phyloP scores from a whole-genome alignment of 1,284 basidiomycete species.

The Cutaneotrichosporon arboriforme region DNA sequence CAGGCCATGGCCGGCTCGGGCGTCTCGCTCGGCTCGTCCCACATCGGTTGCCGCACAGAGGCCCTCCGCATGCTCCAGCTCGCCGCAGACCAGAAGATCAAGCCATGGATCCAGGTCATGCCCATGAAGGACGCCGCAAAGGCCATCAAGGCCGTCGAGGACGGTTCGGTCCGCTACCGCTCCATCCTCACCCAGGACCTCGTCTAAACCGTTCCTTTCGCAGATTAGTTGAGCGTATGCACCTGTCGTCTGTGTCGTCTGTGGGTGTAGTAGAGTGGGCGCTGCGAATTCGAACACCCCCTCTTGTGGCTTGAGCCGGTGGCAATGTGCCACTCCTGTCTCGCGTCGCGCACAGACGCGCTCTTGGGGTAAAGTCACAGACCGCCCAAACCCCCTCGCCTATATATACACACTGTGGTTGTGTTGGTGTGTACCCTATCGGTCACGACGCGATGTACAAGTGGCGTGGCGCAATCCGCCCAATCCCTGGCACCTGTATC shows the following conservation, averaged over 20 bases:
- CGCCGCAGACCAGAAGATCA: constrained; percentile 55
- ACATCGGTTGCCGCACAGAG: constrained; percentile 63
- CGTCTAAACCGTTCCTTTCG: too few relatives aligned
- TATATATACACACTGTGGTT: not conserved
- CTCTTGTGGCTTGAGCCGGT: too few relatives aligned
- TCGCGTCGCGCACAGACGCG: too few relatives aligned
- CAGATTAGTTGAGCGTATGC: too few relatives aligned
- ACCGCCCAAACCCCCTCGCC: too few relatives aligned
- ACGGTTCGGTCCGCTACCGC: constrained; percentile 56
- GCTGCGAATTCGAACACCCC: too few relatives aligned
- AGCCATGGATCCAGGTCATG: constrained; percentile 54
- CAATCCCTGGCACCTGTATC: too few relatives aligned
- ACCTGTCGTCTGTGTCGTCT: too few relatives aligned
- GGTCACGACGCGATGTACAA: not conserved
- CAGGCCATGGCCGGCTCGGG: constrained; percentile 49
- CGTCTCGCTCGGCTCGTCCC: constrained; percentile 49
- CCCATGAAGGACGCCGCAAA: constrained; percentile 58
- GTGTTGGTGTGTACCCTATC: not conserved
- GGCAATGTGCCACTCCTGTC: too few relatives aligned
- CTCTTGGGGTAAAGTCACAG: too few relatives aligned
- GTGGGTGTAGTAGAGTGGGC: too few relatives aligned
- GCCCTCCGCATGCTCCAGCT: constrained; percentile 58
- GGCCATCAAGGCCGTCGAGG: constrained; percentile 55
- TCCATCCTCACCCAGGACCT: constrained; percentile 46
- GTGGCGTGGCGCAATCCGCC: too few relatives aligned